A percentile compares a stretch with the other conserved stretches of the same genome.
Evolutionary conservation across 2,329 filamentous ascomycete species (phyloP).

Genomic region (Penicillium sp.): DNA sequence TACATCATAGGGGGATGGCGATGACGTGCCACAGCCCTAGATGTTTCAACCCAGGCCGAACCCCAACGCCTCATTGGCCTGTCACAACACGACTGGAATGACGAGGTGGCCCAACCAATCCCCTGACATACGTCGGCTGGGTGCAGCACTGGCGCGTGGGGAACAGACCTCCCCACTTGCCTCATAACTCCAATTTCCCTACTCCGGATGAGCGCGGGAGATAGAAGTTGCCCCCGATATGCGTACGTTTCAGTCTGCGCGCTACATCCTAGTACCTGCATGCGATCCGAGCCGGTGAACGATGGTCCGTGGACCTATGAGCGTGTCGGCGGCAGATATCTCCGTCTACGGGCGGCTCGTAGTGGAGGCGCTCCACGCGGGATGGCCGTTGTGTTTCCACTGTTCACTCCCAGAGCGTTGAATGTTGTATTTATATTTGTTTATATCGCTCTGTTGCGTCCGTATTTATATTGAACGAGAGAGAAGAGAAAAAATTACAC

Average conservation of each 20-base stretch:
- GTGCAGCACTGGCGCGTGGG: slow-evolving; percentile 13
- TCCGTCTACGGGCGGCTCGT: slow-evolving; percentile 7
- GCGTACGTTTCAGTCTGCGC: slow-evolving; percentile 9
- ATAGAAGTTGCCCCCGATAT: slow-evolving; percentile 8
- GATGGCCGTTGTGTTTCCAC: slow-evolving; percentile 4
- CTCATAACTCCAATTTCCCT: neutral
- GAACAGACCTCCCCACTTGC: slow-evolving; percentile 5
- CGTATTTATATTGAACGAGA: neutral
- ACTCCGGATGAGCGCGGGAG: neutral
- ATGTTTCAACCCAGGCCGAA: neutral
- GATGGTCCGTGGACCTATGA: slow-evolving; percentile 18
- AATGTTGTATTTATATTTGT: neutral
- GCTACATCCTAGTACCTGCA: slow-evolving; percentile 24
- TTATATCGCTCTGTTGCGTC: neutral
- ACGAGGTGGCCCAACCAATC: slow-evolving; percentile 8
- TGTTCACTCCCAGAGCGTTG: neutral
- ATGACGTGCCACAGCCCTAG: slow-evolving; percentile 5
- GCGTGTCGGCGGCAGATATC: slow-evolving; percentile 13
- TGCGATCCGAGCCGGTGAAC: slow-evolving; percentile 25
- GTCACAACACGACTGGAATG: slow-evolving; percentile 4
- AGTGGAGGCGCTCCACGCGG: slow-evolving; percentile 10
- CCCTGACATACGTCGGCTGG: slow-evolving; percentile 13
- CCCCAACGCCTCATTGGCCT: slow-evolving; percentile 7
- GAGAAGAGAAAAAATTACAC: neutral
- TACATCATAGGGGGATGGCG: neutral